Evolutionary conservation across 345 rosid genomes (phyloP).

Genomic region (Capsella bursapastoris): DNA sequence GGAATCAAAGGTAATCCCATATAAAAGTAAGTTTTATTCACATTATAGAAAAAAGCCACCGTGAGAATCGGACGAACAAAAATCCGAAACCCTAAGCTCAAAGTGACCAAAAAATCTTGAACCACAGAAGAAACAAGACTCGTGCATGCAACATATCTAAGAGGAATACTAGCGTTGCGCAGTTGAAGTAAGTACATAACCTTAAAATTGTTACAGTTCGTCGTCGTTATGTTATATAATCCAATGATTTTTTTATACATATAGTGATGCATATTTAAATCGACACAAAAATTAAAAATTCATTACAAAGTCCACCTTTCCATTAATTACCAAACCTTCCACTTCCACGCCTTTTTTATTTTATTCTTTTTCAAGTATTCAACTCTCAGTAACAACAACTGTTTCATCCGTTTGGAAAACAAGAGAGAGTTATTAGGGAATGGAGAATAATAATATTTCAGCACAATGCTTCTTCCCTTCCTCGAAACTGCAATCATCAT

Average conservation of each 20-base stretch:
- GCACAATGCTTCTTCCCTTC: constrained; percentile 23
- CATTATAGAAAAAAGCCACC: not conserved
- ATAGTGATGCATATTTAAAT: no score
- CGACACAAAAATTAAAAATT: not conserved
- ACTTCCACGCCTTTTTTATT: constrained; percentile 14
- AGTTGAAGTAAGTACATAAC: constrained; percentile 1
- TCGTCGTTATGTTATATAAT: not conserved
- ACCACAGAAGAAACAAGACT: not conserved
- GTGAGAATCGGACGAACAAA: not conserved
- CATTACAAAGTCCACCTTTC: constrained; percentile 6
- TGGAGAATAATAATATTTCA: not conserved
- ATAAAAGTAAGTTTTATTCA: not conserved
- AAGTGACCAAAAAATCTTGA: not conserved
- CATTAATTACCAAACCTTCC: constrained; percentile 14
- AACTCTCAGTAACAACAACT: constrained; percentile 5
- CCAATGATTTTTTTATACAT: no score
- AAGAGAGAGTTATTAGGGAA: not conserved
- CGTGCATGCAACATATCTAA: not conserved
- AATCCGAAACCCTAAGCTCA: constrained; percentile 1
- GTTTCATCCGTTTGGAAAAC: constrained; percentile 32
- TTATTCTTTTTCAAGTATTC: constrained; percentile 26
- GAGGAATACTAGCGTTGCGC: not conserved
- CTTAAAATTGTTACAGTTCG: not conserved
- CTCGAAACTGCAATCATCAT: constrained; percentile 23
- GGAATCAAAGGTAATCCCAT: not conserved